These are phyloP conservation scores for Cicer cuneatum DNA, from an alignment of 306 rosid genomes.

Conservation along the genomic window DNA sequence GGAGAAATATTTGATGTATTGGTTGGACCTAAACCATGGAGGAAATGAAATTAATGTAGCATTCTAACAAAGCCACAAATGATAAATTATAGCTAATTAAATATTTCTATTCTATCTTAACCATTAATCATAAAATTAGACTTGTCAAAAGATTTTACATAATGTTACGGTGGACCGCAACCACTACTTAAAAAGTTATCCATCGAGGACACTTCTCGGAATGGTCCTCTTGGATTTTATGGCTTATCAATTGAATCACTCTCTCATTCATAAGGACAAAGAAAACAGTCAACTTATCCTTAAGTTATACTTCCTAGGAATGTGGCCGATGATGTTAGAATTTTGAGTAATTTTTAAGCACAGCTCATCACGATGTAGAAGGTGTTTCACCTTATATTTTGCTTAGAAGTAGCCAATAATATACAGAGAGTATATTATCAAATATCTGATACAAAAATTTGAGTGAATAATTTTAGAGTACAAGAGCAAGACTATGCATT, in stretches of 20 bases:
- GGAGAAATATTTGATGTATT: neutral
- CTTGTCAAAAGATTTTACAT: neutral
- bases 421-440: neutral
- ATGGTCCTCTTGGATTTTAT: too few relatives aligned
- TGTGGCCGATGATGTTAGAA: too few relatives aligned
- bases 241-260: too few relatives aligned
- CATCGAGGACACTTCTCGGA: too few relatives aligned
- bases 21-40: neutral
- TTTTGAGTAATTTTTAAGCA: too few relatives aligned
- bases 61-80: neutral
- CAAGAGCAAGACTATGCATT: conserved; percentile 66
- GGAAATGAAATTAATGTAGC: neutral
- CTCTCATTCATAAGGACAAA: too few relatives aligned
- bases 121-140: neutral
- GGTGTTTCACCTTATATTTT: too few relatives aligned
- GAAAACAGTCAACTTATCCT: too few relatives aligned
- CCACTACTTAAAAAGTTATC: too few relatives aligned
- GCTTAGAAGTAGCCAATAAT: neutral
- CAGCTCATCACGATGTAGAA: too few relatives aligned
- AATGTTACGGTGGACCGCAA: too few relatives aligned
- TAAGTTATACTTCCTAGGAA: too few relatives aligned
- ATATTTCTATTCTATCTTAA: neutral
- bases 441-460: conserved; percentile 20
- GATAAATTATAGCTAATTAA: neutral
- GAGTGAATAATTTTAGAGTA: conserved; percentile 55